Percentiles rank a stretch among this genome's conserved stretches.
Evolutionary conservation across 1,284 basidiomycete genomes (phyloP).

Genomic region (Cryptococcus wingfieldii): DNA sequence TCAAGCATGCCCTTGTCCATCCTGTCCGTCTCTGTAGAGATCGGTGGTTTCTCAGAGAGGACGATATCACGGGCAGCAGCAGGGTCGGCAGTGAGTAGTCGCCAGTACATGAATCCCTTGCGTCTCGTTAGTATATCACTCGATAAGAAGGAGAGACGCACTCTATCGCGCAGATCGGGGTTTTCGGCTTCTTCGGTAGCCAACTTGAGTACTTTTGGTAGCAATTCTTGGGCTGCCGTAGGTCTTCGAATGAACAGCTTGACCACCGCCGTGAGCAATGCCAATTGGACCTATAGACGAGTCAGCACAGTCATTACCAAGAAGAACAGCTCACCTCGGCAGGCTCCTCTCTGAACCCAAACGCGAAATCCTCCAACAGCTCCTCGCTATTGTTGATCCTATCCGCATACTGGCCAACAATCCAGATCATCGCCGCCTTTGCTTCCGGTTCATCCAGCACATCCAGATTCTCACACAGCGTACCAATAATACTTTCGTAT

Average conservation of each 20-base stretch:
- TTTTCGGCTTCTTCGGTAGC: slow-evolving; percentile 97
- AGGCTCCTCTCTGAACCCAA: slow-evolving; percentile 88
- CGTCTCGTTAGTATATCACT: background rate
- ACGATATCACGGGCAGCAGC: slow-evolving; percentile 84
- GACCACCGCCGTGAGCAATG: slow-evolving; percentile 91
- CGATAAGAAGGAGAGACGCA: slow-evolving; percentile 18
- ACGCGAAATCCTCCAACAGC: slow-evolving; percentile 81
- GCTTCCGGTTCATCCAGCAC: slow-evolving; percentile 97
- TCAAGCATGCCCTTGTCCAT: slow-evolving; percentile 95
- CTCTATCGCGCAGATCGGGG: slow-evolving; percentile 83
- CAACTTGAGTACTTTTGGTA: slow-evolving; percentile 83
- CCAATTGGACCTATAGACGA: slow-evolving; percentile 72
- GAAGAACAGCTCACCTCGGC: slow-evolving; percentile 61
- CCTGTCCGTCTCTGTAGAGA: slow-evolving; percentile 94
- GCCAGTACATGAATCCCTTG: slow-evolving; percentile 95
- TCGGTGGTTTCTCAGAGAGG: slow-evolving; percentile 88
- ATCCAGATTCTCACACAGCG: slow-evolving; percentile 89
- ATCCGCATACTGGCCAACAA: slow-evolving; percentile 95
- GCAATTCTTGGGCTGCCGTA: slow-evolving; percentile 80
- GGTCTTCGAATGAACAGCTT: slow-evolving; percentile 95
- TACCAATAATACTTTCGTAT: slow-evolving; percentile 95
- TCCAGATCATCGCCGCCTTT: slow-evolving; percentile 97
- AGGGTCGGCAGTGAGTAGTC: slow-evolving; percentile 90
- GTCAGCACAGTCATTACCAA: background rate
- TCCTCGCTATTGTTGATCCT: slow-evolving; percentile 97